Percentiles rank a stretch among this genome's conserved stretches.
These are phyloP conservation scores for Bimuria novae-zelandiae DNA, from an alignment of 2,329 filamentous ascomycete genomes.

Conservation along the genomic window DNA sequence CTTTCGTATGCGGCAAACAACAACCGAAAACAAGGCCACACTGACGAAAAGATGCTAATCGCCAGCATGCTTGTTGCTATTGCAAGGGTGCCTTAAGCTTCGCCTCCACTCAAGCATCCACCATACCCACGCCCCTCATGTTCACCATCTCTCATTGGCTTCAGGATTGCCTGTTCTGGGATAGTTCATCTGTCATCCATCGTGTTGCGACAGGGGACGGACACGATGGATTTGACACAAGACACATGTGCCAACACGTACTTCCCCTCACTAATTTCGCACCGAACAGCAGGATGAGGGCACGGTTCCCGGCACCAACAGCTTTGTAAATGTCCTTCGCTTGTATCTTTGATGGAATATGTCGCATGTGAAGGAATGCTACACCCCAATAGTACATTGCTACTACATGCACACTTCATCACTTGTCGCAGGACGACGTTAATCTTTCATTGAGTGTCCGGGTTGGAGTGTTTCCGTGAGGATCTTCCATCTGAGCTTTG, in stretches of 20 bases:
- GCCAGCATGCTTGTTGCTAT: constrained; percentile 8
- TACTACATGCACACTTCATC: background rate
- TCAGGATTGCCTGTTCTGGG: constrained; percentile 4
- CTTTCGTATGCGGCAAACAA: constrained; percentile 31
- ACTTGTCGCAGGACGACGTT: background rate
- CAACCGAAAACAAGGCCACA: constrained; percentile 33
- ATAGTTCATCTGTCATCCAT: constrained; percentile 17
- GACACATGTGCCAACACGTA: constrained; percentile 12
- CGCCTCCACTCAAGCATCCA: background rate
- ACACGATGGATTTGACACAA: constrained; percentile 18
- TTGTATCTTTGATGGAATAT: background rate
- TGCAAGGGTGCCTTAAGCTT: constrained; percentile 3
- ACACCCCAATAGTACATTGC: background rate
- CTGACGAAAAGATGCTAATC: constrained; percentile 23
- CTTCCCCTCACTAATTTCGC: constrained; percentile 12
- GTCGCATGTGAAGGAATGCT: background rate
- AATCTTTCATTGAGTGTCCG: constrained; percentile 2
- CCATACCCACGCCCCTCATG: constrained; percentile 10
- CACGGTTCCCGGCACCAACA: constrained; percentile 2
- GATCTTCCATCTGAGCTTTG: constrained; percentile 11
- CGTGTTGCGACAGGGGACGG: constrained; percentile 27
- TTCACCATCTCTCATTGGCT: constrained; percentile 8
- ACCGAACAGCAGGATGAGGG: constrained; percentile 3
- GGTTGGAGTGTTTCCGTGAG: constrained; percentile 12
- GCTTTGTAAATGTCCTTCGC: background rate